Percentiles rank a stretch among this genome's conserved stretches.
phyloP scores from a whole-genome alignment of 2,329 filamentous ascomycete genomes.

The Fusarium fujikuroi region DNA sequence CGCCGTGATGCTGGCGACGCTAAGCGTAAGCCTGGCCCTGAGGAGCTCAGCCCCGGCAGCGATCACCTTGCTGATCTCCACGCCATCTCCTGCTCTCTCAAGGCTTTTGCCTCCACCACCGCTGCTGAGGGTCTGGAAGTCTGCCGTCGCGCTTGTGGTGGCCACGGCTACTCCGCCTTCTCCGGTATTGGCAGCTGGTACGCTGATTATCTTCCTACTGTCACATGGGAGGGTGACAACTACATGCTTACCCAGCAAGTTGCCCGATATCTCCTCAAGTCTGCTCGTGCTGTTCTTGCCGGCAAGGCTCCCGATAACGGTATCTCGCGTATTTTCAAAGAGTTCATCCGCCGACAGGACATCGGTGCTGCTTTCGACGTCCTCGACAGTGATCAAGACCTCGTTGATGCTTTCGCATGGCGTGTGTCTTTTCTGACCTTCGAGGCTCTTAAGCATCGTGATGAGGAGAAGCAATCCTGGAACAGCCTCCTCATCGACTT shows the following conservation, averaged over 20 bases:
- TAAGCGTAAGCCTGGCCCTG: constrained; percentile 70
- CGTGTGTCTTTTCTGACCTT: constrained; percentile 79
- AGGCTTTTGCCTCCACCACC: constrained; percentile 76
- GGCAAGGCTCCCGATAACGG: constrained; percentile 60
- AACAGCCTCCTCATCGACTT: constrained; percentile 83
- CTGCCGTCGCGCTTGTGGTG: constrained; percentile 79
- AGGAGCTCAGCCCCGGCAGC: constrained; percentile 70
- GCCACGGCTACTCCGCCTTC: constrained; percentile 80
- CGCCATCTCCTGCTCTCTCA: constrained; percentile 80
- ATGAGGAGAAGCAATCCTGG: constrained; percentile 80
- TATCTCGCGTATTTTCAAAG: constrained; percentile 66
- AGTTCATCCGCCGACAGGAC: constrained; percentile 72
- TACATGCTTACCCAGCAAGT: constrained; percentile 87
- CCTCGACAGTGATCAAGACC: constrained; percentile 74
- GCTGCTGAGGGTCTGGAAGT: constrained; percentile 80
- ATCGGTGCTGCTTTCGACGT: constrained; percentile 80
- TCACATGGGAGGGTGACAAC: constrained; percentile 82
- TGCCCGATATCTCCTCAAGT: constrained; percentile 79
- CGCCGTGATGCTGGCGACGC: constrained; percentile 53
- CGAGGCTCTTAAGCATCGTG: constrained; percentile 78
- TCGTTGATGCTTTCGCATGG: constrained; percentile 81
- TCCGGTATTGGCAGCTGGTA: constrained; percentile 81
- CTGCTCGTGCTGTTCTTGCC: constrained; percentile 74
- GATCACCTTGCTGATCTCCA: constrained; percentile 79
- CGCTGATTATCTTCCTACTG: constrained; percentile 76